These are phyloP conservation scores for Pythium folliculosum DNA, from an alignment of 352 stramenopile genomes.

Conservation along the genomic window DNA sequence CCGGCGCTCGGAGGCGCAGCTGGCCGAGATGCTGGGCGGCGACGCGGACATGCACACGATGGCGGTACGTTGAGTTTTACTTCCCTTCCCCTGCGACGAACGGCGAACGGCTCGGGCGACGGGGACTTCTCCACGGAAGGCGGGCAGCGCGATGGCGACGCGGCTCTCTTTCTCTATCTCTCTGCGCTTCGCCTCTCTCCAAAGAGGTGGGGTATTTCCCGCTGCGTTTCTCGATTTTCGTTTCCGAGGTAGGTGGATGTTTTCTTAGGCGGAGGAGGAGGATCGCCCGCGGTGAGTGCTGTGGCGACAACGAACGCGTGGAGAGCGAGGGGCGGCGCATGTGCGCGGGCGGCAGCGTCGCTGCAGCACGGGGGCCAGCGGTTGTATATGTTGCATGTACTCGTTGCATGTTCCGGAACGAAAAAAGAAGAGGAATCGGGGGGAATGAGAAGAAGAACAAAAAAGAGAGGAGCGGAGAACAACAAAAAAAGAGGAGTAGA, in stretches of 20 bases:
- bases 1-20: constrained; percentile 43
- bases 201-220: background rate
- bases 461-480: constrained; percentile 31
- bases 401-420: constrained; percentile 25
- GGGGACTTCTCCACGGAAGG: background rate
- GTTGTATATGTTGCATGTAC: constrained; percentile 24
- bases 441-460: constrained; percentile 28
- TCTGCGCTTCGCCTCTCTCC: background rate
- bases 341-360: background rate
- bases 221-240: constrained; percentile 13
- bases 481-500: constrained; percentile 16
- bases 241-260: constrained; percentile 4
- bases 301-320: constrained; percentile 2
- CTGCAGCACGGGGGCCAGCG: constrained; percentile 13
- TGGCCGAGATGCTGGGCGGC: constrained; percentile 79
- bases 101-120: too few species aligned
- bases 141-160: background rate
- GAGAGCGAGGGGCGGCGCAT: constrained; percentile 2
- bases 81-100: background rate
- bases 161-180: constrained; percentile 4
- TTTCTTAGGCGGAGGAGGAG: constrained; percentile 3
- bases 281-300: constrained; percentile 6
- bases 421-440: constrained; percentile 34
- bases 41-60: constrained; percentile 81
- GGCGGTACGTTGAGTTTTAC: constrained; percentile 60